Base-by-base conservation (phyloP, 192 early-diverging fungal species). In the Backusella parvicylindrica region DNA sequence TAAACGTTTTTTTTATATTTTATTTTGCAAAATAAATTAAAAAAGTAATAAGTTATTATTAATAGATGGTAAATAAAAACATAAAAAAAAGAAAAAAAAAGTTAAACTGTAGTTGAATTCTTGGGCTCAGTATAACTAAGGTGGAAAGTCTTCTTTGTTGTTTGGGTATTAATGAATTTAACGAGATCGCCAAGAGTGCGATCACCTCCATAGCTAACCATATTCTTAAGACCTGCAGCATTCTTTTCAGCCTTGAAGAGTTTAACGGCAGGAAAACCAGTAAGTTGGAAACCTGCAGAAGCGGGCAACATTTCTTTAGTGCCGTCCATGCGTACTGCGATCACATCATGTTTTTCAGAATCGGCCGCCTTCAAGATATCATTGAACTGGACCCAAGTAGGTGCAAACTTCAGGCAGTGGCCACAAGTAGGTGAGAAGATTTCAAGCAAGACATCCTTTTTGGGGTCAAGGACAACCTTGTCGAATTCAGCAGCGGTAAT, bases 231-330 rank as follows among this genome's bases (percentile, higher is more conserved):
- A 77, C 82, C 84, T 26, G 50, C 50, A 36, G 65, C n/a, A 67
- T 67, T 67, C 0, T 32, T 67, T 21, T 37, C 65, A 68, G 91
- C 95, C 86, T 96, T 96, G 86, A 94, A 90, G 71, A 98, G 82
- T 81, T 94, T 95, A 71, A 98, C 89, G 69, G 96, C 98, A 67
- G 96, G 97, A 93, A 98, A 98, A 41, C 96, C 97, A 73, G 91
- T 72, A 75, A 98, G 74, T 72, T 89, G 81, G 82, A 96, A 92
- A 15, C 86, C 77, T 64, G 85, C 80, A 73, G 71, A 70, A 13
- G 88, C 64, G 11, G 97, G 96, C 70, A 98, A 75, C 68, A 98
- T 96, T 86, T 98, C 98, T 69, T 91, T 94, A 38, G 93, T 94
- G 68, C 88, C 95, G 80, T 99, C 96, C 89, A 98, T 91, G 90